phyloP scores from a whole-genome alignment of 2,329 filamentous ascomycete species.

The Lasiodiplodia hormozganensis region DNA sequence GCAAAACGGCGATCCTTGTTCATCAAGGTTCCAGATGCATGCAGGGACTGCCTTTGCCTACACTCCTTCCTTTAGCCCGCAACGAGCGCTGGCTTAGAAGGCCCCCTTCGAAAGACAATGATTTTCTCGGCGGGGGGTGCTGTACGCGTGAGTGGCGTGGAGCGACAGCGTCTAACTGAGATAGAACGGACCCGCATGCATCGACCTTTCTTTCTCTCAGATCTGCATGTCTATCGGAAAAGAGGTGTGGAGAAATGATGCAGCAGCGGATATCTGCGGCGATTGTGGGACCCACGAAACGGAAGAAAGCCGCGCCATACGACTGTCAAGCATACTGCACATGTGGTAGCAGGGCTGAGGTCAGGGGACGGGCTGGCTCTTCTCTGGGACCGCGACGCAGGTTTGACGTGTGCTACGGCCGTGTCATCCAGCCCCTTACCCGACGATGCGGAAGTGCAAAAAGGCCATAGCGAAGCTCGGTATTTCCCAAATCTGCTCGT shows the following conservation, averaged over 20 bases:
- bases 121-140: neutral
- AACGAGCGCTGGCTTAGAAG: neutral
- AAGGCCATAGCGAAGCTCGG: neutral
- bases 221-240: neutral
- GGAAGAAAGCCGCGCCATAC: neutral
- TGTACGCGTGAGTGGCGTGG: neutral
- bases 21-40: slow-evolving; percentile 2
- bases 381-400: neutral
- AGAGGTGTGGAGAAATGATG: neutral
- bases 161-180: neutral
- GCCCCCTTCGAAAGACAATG: neutral
- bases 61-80: neutral
- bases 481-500: neutral
- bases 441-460: slow-evolving; percentile 5
- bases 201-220: neutral
- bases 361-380: neutral
- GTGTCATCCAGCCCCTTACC: neutral
- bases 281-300: neutral
- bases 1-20: neutral
- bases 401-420: neutral
- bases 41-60: neutral
- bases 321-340: neutral
- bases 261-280: neutral
- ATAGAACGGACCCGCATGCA: neutral
- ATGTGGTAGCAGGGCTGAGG: no score